phyloP scores from a whole-genome alignment of 768 basidiomycete species.

The Exidia glandulosa region DNA sequence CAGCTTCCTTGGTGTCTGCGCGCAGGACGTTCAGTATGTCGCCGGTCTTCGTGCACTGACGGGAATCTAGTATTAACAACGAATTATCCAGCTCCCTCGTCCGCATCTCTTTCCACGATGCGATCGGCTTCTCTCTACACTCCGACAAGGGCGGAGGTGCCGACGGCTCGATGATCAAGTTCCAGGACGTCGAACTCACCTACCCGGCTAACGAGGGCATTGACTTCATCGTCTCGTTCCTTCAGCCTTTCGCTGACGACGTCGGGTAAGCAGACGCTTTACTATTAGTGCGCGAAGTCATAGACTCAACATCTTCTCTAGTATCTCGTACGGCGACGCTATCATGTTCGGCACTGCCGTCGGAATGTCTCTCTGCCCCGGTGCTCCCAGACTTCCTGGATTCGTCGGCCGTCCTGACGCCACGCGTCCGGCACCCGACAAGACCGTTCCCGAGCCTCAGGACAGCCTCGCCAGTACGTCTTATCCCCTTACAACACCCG shows the following conservation, averaged over 20 bases:
- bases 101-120: too few relatives aligned
- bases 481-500: too few relatives aligned
- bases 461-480: slow-evolving; percentile 8
- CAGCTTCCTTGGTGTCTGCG: too few relatives aligned
- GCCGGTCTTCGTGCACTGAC: too few relatives aligned
- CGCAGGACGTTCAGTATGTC: too few relatives aligned
- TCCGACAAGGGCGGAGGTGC: slow-evolving; percentile 3
- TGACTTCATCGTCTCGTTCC: neutral
- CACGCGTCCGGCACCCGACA: slow-evolving; percentile 12
- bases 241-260: neutral
- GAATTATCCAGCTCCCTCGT: too few relatives aligned
- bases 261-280: neutral
- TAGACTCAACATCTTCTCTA: neutral
- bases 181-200: slow-evolving; percentile 4
- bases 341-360: slow-evolving; percentile 20
- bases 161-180: slow-evolving; percentile 4
- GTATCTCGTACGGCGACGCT: slow-evolving; percentile 11
- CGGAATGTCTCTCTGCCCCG: slow-evolving; percentile 17
- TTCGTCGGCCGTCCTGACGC: slow-evolving; percentile 11
- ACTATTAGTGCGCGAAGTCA: neutral
- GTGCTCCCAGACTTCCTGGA: slow-evolving; percentile 16
- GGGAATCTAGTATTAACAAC: too few relatives aligned
- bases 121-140: neutral
- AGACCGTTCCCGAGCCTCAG: slow-evolving; percentile 13
- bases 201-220: neutral